phyloP scores from a whole-genome alignment of 768 basidiomycete species.

The Suillus subaureus region DNA sequence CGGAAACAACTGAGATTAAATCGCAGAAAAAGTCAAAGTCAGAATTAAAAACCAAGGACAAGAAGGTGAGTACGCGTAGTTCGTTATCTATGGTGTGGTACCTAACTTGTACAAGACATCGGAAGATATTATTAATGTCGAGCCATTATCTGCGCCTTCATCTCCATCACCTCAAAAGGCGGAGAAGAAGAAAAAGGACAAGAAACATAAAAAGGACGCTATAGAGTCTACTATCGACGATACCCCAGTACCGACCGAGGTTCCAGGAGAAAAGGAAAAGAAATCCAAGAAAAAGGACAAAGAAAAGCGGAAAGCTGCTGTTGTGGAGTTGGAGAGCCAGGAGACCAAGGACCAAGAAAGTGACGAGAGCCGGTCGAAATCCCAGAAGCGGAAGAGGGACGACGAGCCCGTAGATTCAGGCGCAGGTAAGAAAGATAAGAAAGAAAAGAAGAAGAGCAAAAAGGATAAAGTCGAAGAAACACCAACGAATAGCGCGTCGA shows the following conservation, averaged over 20 bases:
- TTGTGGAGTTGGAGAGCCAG: constrained; percentile 24
- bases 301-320: constrained; percentile 18
- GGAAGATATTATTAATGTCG: constrained; percentile 4
- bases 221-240: constrained; percentile 15
- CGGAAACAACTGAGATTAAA: constrained; percentile 6
- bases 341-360: constrained; percentile 11
- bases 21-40: constrained; percentile 4
- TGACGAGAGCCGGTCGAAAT: constrained; percentile 18
- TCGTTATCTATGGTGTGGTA: neutral
- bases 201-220: constrained; percentile 19
- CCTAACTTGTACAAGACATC: constrained; percentile 12
- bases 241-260: constrained; percentile 11
- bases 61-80: constrained; percentile 17
- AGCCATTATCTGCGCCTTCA: neutral
- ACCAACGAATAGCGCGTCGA: constrained; percentile 8
- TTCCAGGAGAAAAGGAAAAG: constrained; percentile 15
- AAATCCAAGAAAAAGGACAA: constrained; percentile 21
- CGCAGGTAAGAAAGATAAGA: constrained; percentile 12
- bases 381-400: constrained; percentile 39
- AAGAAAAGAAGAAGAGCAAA: constrained; percentile 21
- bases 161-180: constrained; percentile 10
- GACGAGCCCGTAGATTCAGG: constrained; percentile 13
- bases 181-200: constrained; percentile 24
- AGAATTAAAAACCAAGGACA: constrained; percentile 23
- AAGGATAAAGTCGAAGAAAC: constrained; percentile 33